Base-by-base conservation (phyloP, 2,329 filamentous ascomycete species). In the Pseudogymnoascus sp. region DNA sequence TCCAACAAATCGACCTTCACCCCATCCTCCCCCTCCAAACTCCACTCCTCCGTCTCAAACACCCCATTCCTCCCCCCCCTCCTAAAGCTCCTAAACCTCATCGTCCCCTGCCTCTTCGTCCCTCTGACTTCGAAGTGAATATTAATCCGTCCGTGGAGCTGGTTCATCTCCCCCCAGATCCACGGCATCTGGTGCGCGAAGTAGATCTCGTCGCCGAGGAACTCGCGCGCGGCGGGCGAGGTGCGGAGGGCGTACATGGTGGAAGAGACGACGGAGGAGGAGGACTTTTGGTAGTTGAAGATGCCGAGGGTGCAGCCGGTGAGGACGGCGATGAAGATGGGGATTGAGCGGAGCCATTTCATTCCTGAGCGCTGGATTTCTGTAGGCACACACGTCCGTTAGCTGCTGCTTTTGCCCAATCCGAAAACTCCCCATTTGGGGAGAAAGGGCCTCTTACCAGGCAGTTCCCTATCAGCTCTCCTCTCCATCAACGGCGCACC, bases 251-350 rank as follows among this genome's bases (percentile, higher is more conserved):
- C 90, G 81, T 98, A 99, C 28, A 99, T 84, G 4, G 92, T 95
- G 63, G 90, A 91, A 63, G 86, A 86, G n/a, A 97, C 90, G 31
- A 93, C 85, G 63, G 90, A 90, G 25, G 87, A 92, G n/a, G 90
- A 92, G 64, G 88, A 86, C 77, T 97, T 97, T 77, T 99, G 93
- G 84, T 99, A 98, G 83, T 99, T 99, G 89, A 99, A 98, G 77
- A 99, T 97, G 70, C 89, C 91, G 66, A 96, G 79, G 69, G 88
- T 87, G 69, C 88, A 89, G 63, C 83, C 81, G 60, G 85, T 83
- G 70, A 96, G 85, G 67, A 91, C 80, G 67, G 84, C 77, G 62
- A 89, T 75, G 82, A 98, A 98, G 74, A 96, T 79, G 63, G 93
- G 93, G 36, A 96, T 77, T 0, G 91, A 92, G 70, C 84, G 84